Percentiles rank a stretch among this genome's conserved stretches.
These are phyloP conservation scores for Colletotrichum incanum DNA, from an alignment of 2,329 filamentous ascomycete species.

Conservation along the genomic window DNA sequence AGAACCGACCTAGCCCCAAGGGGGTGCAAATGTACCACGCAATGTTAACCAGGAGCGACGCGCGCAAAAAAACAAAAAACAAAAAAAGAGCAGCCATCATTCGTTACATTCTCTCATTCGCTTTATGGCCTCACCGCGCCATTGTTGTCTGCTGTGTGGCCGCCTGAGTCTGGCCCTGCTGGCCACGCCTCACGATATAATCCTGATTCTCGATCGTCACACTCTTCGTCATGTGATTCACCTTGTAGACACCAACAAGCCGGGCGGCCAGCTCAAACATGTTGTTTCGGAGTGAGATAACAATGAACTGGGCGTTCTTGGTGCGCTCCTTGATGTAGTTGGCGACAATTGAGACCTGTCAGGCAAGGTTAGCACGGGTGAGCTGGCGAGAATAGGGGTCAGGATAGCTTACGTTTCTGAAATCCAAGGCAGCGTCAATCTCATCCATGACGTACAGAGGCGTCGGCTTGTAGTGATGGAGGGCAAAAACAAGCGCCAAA, in stretches of 20 bases:
- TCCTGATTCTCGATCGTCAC: constrained; percentile 90
- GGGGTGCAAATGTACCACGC: neutral
- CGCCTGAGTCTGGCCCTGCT: constrained; percentile 48
- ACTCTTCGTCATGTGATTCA: constrained; percentile 98
- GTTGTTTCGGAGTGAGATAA: constrained; percentile 97
- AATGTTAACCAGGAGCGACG: constrained; percentile 11
- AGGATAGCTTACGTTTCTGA: constrained; percentile 85
- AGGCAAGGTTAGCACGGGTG: constrained; percentile 33
- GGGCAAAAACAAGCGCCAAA: constrained; percentile 94
- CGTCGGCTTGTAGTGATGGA: constrained; percentile 98
- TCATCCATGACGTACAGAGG: constrained; percentile 99
- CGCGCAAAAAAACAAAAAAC: constrained; percentile 1
- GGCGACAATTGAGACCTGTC: constrained; percentile 93
- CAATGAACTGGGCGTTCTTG: constrained; percentile 99
- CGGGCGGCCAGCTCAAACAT: constrained; percentile 99
- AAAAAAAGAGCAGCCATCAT: constrained; percentile 40
- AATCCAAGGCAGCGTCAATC: constrained; percentile 97
- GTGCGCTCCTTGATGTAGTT: constrained; percentile 99
- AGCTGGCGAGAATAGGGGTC: constrained; percentile 6
- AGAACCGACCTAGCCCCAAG: constrained; percentile 5
- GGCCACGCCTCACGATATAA: constrained; percentile 70
- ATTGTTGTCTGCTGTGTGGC: constrained; percentile 38
- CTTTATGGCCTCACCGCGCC: constrained; percentile 21
- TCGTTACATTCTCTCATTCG: constrained; percentile 22
- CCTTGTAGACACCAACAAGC: constrained; percentile 98